phyloP scores from a whole-genome alignment of 768 basidiomycete species.

The Amylocystis lapponica region DNA sequence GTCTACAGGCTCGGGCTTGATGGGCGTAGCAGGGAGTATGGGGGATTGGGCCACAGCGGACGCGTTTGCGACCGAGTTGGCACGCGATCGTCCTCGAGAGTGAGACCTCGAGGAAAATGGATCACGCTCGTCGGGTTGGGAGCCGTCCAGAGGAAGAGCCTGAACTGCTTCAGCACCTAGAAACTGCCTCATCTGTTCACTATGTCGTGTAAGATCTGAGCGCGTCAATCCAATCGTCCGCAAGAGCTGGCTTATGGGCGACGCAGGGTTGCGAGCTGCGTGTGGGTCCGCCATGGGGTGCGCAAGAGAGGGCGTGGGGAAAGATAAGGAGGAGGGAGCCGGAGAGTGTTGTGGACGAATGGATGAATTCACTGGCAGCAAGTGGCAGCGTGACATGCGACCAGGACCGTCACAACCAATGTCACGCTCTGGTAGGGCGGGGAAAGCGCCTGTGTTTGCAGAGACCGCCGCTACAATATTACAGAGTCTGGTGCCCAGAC shows the following conservation, averaged over 20 bases:
- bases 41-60: slow-evolving; percentile 34
- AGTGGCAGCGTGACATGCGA: background rate
- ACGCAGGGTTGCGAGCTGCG: slow-evolving; percentile 22
- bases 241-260: slow-evolving; percentile 70
- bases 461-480: no score
- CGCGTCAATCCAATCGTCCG: slow-evolving; percentile 70
- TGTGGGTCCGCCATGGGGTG: slow-evolving; percentile 11
- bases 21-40: slow-evolving; percentile 45
- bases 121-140: slow-evolving; percentile 30
- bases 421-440: background rate
- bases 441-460: background rate
- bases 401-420: background rate
- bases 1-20: slow-evolving; percentile 59
- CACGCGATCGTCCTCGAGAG: slow-evolving; percentile 28
- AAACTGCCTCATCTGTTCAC: slow-evolving; percentile 78
- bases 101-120: slow-evolving; percentile 3
- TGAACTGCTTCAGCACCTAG: slow-evolving; percentile 48
- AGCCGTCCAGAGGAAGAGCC: slow-evolving; percentile 37
- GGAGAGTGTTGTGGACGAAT: background rate
- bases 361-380: no score
- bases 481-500: background rate
- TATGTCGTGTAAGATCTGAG: slow-evolving; percentile 66
- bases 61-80: slow-evolving; percentile 44
- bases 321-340: no score
- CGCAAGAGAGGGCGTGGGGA: background rate